These are phyloP conservation scores for Neurospora tetraspora DNA, from an alignment of 495 filamentous ascomycete species.

Conservation along the genomic window DNA sequence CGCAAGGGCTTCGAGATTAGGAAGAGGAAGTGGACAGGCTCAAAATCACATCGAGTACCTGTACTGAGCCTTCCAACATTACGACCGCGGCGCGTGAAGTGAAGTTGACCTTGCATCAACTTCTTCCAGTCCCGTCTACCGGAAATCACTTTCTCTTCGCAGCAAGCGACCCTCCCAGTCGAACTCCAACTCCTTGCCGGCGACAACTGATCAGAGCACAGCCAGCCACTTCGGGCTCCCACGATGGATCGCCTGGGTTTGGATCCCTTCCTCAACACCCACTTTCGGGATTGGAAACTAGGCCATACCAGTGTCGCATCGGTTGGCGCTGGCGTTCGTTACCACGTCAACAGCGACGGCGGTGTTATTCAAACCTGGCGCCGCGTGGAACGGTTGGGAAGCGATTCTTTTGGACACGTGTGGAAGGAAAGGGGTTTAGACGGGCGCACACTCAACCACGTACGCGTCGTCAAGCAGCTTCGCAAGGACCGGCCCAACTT, in stretches of 20 bases:
- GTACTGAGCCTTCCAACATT: background rate
- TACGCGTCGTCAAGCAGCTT: background rate
- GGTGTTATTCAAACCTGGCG: background rate
- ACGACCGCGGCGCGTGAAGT: background rate
- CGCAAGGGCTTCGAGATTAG: background rate
- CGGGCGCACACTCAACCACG: background rate
- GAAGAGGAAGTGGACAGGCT: background rate
- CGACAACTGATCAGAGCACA: background rate
- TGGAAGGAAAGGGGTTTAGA: background rate
- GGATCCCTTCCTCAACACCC: background rate
- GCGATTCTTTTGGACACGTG: background rate
- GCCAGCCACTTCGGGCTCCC: background rate
- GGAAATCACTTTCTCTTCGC: background rate
- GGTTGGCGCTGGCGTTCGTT: accelerated
- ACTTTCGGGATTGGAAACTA: background rate
- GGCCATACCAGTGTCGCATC: background rate
- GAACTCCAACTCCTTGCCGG: background rate
- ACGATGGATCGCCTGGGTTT: no score
- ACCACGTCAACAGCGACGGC: accelerated
- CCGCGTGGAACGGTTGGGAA: background rate
- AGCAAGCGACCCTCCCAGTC: background rate
- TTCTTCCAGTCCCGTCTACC: background rate
- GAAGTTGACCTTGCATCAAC: background rate
- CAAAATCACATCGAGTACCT: background rate
- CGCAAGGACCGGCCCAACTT: background rate